Conservation (phyloP, 2,329 filamentous ascomycete species). For the Clarireedia homoeocarpa region DNA sequence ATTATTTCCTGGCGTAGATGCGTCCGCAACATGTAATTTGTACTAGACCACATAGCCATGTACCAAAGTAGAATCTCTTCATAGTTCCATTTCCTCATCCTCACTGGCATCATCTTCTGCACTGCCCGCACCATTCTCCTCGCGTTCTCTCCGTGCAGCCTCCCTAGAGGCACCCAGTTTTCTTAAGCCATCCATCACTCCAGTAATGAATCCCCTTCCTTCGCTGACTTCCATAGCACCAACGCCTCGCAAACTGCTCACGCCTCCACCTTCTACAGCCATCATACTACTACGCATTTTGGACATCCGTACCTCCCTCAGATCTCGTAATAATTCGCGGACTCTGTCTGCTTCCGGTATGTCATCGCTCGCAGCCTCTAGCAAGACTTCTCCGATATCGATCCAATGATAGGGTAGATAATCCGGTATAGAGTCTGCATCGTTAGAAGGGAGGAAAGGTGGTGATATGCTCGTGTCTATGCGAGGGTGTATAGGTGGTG, state of each 20-base stretch:
- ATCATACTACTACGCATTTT: constrained; percentile 75
- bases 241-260: constrained; percentile 63
- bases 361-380: constrained; percentile 80
- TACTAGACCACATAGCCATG: no score
- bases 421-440: constrained; percentile 56
- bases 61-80: not conserved
- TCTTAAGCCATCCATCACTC: constrained; percentile 80
- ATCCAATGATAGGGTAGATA: constrained; percentile 92
- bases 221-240: constrained; percentile 92
- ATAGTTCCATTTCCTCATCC: constrained; percentile 39
- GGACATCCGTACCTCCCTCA: constrained; percentile 80
- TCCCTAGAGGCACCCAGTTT: constrained; percentile 78
- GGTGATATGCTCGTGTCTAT: constrained; percentile 44
- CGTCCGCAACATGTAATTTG: not conserved
- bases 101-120: constrained; percentile 51
- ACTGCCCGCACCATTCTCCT: constrained; percentile 53
- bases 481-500: constrained; percentile 57
- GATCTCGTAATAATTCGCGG: constrained; percentile 66
- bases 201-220: constrained; percentile 72
- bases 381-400: constrained; percentile 78
- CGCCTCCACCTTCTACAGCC: constrained; percentile 67
- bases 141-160: constrained; percentile 66
- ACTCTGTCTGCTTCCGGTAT: constrained; percentile 67
- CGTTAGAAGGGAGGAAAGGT: constrained; percentile 73
- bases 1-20: not conserved